Evolutionary conservation across 352 stramenopile species (phyloP), one percentile per base, ranked within the genome.

Genomic region (Phytophthora megakarya): DNA sequence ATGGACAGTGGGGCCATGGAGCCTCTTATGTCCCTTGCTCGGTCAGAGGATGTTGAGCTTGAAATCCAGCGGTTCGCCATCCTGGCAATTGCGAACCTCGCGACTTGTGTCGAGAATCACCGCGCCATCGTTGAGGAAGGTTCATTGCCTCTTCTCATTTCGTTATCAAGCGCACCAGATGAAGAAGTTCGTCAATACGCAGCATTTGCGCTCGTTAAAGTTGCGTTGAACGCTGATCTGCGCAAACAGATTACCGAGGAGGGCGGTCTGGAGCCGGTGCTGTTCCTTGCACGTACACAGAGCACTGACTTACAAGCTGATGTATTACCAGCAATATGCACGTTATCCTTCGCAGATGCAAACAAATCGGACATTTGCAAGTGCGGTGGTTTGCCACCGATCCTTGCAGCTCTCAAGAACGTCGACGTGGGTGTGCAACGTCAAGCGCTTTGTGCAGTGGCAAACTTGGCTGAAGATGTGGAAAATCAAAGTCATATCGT

Each of bases 301-400:
- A 86, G 98, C 63, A 67, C 83, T 0, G 80, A 96, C 32, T 94
- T 99, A 30, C 93, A 98, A 59, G 76, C 88, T 21, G 90, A 98
- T 62, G 89, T 97, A 3, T 62, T 98, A 5, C 91, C 93, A 5
- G 94, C 92, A 25, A 88, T 98, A 58, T 98, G 91, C 57, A 97
- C 90, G 18, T 75, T 98, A 5, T 96, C 85, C 3, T 98, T 98
- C 63, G 80, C 87, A 0, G 93, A 98, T 58, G 84, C 86, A 19
- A 98, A 98, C 79, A 98, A 98, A 65, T 78, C 91, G 3, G 88
- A 97, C 45, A 99, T 99, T 47, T 97, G 89, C 70, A 92, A 90
- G n/a, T 86, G 90, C 66, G 95, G 95, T n/a, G 94, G 93, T 0
- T 67, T 99, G 32, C 86, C 92, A 23, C 81, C 91, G 15, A 80